Evolutionary conservation across 2,329 filamentous ascomycete genomes (phyloP).

Genomic region (Colletotrichum sp.): DNA sequence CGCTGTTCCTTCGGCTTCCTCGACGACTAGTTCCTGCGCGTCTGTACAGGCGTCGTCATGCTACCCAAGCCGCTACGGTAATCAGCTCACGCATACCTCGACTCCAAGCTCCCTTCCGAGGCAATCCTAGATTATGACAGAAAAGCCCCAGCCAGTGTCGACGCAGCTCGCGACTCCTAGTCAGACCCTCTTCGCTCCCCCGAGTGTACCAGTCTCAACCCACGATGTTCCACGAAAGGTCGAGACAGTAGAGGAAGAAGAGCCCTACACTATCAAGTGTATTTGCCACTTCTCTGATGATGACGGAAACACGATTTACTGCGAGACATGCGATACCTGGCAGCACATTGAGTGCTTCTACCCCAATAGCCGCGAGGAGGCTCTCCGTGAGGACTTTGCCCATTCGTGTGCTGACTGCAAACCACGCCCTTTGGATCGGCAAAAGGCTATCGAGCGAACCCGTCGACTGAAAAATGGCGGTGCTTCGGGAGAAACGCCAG

Average conservation of each 20-base stretch:
- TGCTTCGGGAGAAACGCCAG: conserved; percentile 54
- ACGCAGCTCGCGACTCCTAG: conserved; percentile 62
- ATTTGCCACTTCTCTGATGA: conserved; percentile 94
- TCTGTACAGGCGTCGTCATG: conserved; percentile 62
- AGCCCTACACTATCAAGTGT: conserved; percentile 96
- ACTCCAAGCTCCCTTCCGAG: conserved; percentile 43
- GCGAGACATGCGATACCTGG: conserved; percentile 95
- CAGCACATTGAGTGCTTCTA: conserved; percentile 99
- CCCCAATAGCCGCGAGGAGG: conserved; percentile 71
- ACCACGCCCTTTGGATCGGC: conserved; percentile 75
- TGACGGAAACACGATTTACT: conserved; percentile 97
- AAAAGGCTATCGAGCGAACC: conserved; percentile 74
- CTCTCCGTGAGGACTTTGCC: conserved; percentile 72
- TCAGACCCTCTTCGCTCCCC: conserved; percentile 51
- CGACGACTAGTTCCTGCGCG: conserved; percentile 31
- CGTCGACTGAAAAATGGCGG: conserved; percentile 61
- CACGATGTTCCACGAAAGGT: conserved; percentile 50
- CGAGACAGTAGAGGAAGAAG: conserved; percentile 70
- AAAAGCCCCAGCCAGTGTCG: conserved; percentile 58
- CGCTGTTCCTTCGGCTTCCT: conserved; percentile 1
- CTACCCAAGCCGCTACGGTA: conserved; percentile 59
- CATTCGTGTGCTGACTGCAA: conserved; percentile 92
- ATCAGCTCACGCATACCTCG: conserved; percentile 45
- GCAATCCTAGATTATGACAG: conserved; percentile 65
- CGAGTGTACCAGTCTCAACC: conserved; percentile 39